These are phyloP conservation scores for Lavandula angustifolia DNA, from an alignment of 257 asterid genomes.

Conservation along the genomic window DNA sequence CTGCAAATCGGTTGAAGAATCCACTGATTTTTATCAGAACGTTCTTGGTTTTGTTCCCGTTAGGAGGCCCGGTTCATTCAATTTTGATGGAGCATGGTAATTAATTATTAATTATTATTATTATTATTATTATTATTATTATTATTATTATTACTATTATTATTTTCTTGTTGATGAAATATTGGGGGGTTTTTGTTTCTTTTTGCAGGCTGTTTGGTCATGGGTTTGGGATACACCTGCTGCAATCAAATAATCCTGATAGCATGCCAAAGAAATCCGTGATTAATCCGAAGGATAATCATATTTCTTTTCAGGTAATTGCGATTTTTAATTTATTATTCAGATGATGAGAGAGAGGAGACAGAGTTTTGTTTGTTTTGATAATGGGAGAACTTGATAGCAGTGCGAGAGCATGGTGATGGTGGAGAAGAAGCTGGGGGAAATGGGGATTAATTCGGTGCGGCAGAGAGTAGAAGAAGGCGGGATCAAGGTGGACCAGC, in stretches of 20 bases:
- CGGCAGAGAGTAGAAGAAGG: slow-evolving; percentile 87
- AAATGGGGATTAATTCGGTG: slow-evolving; percentile 69
- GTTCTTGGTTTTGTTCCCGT: neutral
- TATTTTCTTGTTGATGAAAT: neutral
- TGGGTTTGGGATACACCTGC: neutral
- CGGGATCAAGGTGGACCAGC: slow-evolving; percentile 80
- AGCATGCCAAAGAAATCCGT: neutral
- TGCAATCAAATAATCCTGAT: slow-evolving; percentile 46
- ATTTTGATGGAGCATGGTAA: slow-evolving; percentile 53
- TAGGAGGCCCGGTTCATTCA: neutral
- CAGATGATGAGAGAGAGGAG: neutral
- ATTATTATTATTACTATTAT: too few relatives aligned
- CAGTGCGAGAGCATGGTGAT: slow-evolving; percentile 88
- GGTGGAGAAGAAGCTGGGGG: slow-evolving; percentile 86
- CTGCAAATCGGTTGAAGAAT: slow-evolving; percentile 80
- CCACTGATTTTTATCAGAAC: slow-evolving; percentile 60
- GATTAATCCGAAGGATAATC: neutral
- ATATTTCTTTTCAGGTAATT: slow-evolving; percentile 74
- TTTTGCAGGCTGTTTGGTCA: neutral
- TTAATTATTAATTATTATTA: neutral
- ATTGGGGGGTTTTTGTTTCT: too few relatives aligned
- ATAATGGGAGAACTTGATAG: neutral
- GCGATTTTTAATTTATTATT: neutral
- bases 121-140: neutral
- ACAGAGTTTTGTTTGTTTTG: neutral